These are phyloP conservation scores for Claviceps arundinis DNA, from an alignment of 2,329 filamentous ascomycete species.

Conservation along the genomic window DNA sequence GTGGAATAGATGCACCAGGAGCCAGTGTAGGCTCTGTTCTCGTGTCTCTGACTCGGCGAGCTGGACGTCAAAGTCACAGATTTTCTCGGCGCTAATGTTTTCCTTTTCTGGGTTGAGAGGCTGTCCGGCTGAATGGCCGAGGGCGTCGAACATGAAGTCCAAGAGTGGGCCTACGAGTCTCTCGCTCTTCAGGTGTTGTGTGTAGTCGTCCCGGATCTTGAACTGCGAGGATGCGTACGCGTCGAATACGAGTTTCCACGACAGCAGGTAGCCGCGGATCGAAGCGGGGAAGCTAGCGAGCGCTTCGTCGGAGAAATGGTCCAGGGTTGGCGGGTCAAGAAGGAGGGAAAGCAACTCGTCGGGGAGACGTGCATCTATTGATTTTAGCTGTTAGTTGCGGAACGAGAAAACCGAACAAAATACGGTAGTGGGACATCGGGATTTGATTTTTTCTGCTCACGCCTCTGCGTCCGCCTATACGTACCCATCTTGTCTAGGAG, in stretches of 20 bases:
- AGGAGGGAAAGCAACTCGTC: constrained; percentile 77
- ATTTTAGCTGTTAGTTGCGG: not conserved
- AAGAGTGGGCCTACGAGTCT: constrained; percentile 57
- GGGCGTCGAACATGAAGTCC: constrained; percentile 69
- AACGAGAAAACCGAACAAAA: not conserved
- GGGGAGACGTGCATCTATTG: constrained; percentile 52
- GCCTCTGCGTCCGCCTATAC: constrained; percentile 1
- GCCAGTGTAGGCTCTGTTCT: constrained; percentile 67
- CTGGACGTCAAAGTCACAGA: constrained; percentile 39
- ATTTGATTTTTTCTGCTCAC: not conserved
- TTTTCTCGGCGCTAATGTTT: constrained; percentile 43
- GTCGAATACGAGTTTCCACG: constrained; percentile 84
- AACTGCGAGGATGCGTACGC: constrained; percentile 67
- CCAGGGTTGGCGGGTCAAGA: constrained; percentile 60
- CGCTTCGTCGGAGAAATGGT: constrained; percentile 50
- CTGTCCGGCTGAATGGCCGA: constrained; percentile 64
- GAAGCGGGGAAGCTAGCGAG: constrained; percentile 55
- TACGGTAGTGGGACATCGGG: not conserved
- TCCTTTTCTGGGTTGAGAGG: constrained; percentile 61
- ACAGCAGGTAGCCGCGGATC: constrained; percentile 69
- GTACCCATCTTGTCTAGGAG: constrained; percentile 53
- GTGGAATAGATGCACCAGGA: constrained; percentile 79
- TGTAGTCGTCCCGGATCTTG: constrained; percentile 72
- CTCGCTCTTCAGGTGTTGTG: constrained; percentile 62
- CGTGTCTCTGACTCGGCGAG: constrained; percentile 43